Base-by-base conservation (phyloP, 2,329 filamentous ascomycete genomes). In the Ophiostoma ips region DNA sequence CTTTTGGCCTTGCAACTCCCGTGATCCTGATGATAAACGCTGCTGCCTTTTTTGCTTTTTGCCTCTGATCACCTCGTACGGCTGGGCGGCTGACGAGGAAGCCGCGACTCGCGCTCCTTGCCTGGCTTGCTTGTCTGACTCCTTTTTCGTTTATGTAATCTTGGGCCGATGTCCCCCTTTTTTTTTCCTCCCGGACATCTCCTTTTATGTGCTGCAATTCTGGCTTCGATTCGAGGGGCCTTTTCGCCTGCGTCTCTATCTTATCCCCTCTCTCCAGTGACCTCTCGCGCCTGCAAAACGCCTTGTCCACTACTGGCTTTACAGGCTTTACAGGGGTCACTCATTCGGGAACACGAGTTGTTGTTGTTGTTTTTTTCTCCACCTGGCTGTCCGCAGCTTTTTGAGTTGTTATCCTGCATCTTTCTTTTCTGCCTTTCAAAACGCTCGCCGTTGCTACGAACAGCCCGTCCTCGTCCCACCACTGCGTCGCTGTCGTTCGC, bases 21-120 rank as follows among this genome's bases (percentile, higher is more conserved):
- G n/a, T n/a, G n/a, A 13, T 35, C 47, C 30, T 49, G 47, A 35
- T 12, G 24, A 4, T 5, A 4, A 28, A 8, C 4, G 24, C 24
- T 4, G 24, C 24, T 28, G 24, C n/a, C n/a, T n/a, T n/a, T n/a
- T 16, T 18, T 30, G 13, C 13, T 7, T 30, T 11, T 13, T 31
- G 24, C 24, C 40, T 30, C 24, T 40, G 19, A 21, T 4, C 13
- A 40, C 8, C 16, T 28, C 13, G 10, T 15, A 45, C 43, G 49
- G 43, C 49, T 40, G 49, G 43, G 43, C 49, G 49, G 49, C 49
- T 50, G 49, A 31, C 21, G 43, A 41, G 49, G 49, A 51, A 51
- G 49, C 12, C 19, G 41, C 49, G 37, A 36, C 44, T 43, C 38
- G 21, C 19, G 19, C 36, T 28, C 30, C 16, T 38, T 34, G 12